Evolutionary conservation across 2,329 filamentous ascomycete genomes (phyloP), one percentile per base, ranked within the genome.

Genomic region (Purpureocillium takamizusanense): DNA sequence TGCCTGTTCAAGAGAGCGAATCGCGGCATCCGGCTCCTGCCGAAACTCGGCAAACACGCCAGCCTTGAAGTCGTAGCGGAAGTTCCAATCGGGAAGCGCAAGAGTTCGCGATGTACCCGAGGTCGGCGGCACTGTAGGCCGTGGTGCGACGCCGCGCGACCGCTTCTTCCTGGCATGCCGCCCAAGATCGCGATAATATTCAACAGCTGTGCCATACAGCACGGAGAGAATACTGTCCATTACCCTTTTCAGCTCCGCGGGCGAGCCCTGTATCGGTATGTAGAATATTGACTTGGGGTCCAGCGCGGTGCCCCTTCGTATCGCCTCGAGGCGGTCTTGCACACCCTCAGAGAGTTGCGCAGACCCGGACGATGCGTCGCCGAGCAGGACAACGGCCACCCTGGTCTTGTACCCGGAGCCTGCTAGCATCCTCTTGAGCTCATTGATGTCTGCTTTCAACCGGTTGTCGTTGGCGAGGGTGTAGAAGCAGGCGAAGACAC

Each of bases 171-270:
- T 78, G 9, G 84, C 74, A 66, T 95, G 90, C 42, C 94, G 89
- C n/a, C 87, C 88, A 11, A 97, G 71, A 51, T 98, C 90, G 33
- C 89, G 75, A 58, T 97, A 97, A 60, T 95, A 95, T 51, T 98
- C 92, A 33, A 90, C 67, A 15, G 86, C 79, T 15, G 80, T 69
- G 1, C 81, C 77, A 42, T 90, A 87, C 33, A 95, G 60, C 1
- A 81, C 74, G 2, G 76, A 68, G 34, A 95, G 68, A 31, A 94
- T 75, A 37, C 76, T 83, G 39, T 82, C 78, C 1, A 83, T 78
- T 46, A 90, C 87, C 7, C 79, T 76, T 43, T 78, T 74, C 16
- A 94, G 63, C 53, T 94, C 87, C 1, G 76, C 71, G 3, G 72
- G 65, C 4, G 86, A 83, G 7, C 81, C 78, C 49, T 82, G 78